These are phyloP conservation scores for Deuterostichococcus epilithicus DNA, from an alignment of 139 green algal species.

Conservation along the genomic window DNA sequence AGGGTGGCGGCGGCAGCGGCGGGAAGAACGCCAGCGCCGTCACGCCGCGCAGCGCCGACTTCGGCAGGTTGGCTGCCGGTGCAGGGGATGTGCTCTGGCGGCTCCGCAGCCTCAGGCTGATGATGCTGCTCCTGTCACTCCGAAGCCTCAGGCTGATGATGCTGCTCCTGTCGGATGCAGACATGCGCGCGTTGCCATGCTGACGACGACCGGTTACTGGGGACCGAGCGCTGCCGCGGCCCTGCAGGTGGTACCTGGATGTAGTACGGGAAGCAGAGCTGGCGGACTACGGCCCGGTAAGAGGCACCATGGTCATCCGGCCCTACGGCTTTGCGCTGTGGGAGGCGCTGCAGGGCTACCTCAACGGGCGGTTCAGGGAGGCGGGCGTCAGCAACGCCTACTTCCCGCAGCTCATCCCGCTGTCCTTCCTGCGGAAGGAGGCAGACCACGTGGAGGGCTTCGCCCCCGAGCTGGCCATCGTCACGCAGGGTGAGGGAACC, in stretches of 20 bases:
- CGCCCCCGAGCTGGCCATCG: slow-evolving; percentile 94
- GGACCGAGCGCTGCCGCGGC: neutral
- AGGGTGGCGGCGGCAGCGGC: slow-evolving; percentile 21
- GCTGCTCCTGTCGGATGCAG: neutral
- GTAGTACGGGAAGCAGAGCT: slow-evolving; percentile 91
- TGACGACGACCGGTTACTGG: neutral
- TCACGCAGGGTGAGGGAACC: slow-evolving; percentile 78
- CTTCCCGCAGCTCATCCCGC: slow-evolving; percentile 98
- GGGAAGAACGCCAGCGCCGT: slow-evolving; percentile 49
- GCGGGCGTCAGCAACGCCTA: slow-evolving; percentile 90
- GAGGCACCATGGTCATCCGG: slow-evolving; percentile 98
- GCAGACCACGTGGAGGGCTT: slow-evolving; percentile 99
- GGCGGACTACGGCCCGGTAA: slow-evolving; percentile 95
- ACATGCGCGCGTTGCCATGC: neutral
- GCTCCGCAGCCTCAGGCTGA: neutral
- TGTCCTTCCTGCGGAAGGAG: slow-evolving; percentile 97
- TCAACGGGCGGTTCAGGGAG: slow-evolving; percentile 88
- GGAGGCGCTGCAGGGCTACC: slow-evolving; percentile 69
- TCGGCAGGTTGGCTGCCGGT: slow-evolving; percentile 45
- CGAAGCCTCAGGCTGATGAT: neutral
- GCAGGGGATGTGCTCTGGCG: neutral
- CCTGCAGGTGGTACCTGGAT: slow-evolving; percentile 89
- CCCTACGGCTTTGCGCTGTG: slow-evolving; percentile 90
- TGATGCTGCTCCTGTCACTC: neutral
- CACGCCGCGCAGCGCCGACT: slow-evolving; percentile 83